These are phyloP conservation scores for Aspergillus bombycis DNA, from an alignment of 2,329 filamentous ascomycete species.

Conservation along the genomic window DNA sequence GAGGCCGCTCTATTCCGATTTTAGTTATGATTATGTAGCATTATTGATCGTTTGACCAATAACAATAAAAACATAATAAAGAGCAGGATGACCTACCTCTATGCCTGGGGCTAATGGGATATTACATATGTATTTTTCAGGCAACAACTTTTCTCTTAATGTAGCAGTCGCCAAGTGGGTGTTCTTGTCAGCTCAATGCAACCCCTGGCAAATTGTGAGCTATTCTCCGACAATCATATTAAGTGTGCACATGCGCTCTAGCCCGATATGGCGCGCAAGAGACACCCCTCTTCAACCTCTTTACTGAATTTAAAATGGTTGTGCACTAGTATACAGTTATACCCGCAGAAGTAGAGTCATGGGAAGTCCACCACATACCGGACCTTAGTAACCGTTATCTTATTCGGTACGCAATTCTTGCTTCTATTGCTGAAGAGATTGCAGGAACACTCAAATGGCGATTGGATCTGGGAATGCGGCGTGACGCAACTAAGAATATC, in stretches of 20 bases:
- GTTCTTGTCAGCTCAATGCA: no score
- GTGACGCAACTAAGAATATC: constrained; percentile 25
- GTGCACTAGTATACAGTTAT: constrained; percentile 19
- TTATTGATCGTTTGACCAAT: no score
- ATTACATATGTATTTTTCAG: no score
- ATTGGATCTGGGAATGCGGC: constrained; percentile 27
- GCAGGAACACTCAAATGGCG: constrained; percentile 29
- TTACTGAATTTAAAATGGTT: constrained; percentile 33
- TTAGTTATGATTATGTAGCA: neutral
- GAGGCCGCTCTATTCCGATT: neutral
- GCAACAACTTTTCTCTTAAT: no score
- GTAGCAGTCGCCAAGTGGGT: no score
- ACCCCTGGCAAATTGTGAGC: no score
- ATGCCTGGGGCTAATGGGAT: no score
- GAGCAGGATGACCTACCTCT: no score
- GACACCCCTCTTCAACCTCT: constrained; percentile 33
- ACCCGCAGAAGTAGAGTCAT: constrained; percentile 22
- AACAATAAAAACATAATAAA: no score
- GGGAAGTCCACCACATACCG: constrained; percentile 26
- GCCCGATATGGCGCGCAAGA: constrained; percentile 30
- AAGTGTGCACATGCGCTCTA: constrained; percentile 10
- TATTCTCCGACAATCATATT: no score
- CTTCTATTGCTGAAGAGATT: constrained; percentile 29
- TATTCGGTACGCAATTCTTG: constrained; percentile 31
- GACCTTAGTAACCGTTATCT: constrained; percentile 30